Conservation (phyloP, 352 stramenopile genomes). For the Phytophthora rubi region DNA sequence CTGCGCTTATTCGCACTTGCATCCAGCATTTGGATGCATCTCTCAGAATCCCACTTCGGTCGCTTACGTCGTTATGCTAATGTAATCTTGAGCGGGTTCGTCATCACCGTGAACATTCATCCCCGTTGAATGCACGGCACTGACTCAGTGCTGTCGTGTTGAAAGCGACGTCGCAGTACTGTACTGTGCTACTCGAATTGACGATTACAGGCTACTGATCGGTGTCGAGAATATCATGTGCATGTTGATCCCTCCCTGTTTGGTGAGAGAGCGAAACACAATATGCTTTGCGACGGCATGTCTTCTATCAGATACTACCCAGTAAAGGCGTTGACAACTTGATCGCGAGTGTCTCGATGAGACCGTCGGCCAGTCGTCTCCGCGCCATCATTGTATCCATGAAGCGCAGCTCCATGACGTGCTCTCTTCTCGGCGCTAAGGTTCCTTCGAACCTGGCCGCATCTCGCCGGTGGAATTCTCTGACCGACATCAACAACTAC, state of each 20-base stretch:
- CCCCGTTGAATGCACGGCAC: too few species aligned
- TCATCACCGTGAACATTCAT: conserved; percentile 18
- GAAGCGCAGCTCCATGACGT: background rate
- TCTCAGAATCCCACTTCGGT: background rate
- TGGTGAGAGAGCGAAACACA: background rate
- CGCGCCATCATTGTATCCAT: background rate
- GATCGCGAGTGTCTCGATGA: conserved; percentile 1
- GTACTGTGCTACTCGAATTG: background rate
- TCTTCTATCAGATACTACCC: background rate
- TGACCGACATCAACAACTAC: background rate
- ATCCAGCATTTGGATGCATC: background rate
- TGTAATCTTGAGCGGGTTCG: background rate
- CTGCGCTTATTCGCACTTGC: background rate
- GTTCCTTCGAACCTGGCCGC: conserved; percentile 7
- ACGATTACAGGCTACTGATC: background rate
- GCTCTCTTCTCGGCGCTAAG: conserved; percentile 15
- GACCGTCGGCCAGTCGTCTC: background rate
- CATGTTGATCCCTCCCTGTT: background rate
- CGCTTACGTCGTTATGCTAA: background rate
- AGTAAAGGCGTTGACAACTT: conserved; percentile 1
- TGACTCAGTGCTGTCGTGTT: background rate
- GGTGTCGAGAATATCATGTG: too few species aligned
- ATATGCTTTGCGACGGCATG: background rate
- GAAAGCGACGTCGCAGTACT: background rate
- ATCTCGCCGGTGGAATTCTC: background rate